Base-by-base conservation (phyloP, 108 stramenopile species). In the Nitzschia sp. region DNA sequence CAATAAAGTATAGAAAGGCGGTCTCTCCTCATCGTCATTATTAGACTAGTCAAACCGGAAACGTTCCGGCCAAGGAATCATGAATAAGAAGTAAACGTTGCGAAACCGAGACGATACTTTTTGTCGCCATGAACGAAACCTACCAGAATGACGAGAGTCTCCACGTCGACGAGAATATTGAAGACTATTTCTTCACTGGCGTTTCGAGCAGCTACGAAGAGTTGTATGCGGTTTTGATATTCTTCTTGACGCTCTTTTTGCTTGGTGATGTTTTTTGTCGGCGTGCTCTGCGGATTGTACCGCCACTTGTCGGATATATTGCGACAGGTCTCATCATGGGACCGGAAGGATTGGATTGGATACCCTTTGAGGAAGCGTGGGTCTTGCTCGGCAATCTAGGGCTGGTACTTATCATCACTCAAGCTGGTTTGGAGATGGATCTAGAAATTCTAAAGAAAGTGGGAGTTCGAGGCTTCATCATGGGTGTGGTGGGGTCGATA, bases 361-460 rank as follows among this genome's bases (percentile, higher is more conserved):
- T 74, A 26, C 60, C 66, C 17, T 15, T 19, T 17, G 31, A 19
- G 11, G 61, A 58, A 26, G 52, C 60, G 1, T 66, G 53, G 46
- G 70, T 72, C 17, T 19, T 76, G 13, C 46, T 80, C 33, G 80
- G 80, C n/a, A 67, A 75, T 29, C 46, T 80, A 25, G 79, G 79
- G 8, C 64, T 90, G 59, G 66, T 87, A 30, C 30, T 85, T 11
- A 45, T 87, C 0, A 55, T 85, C 11, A 41, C 78, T 0, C 85
- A 91, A 58, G 83, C 81, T 9, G 90, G 90, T 9, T 60, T 86
- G 27, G 80, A 85, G n/a, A 72, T 91, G 45, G 90, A 91, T 76
- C 65, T 85, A 32, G 80, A 68, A n/a, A 62, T 74, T 34, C 54
- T 91, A 11, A 66, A 75, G 35, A 58, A 69, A 19, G 77, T 80